A percentile compares a stretch with the other conserved stretches of the same genome.
Evolutionary conservation across 108 stramenopile genomes (phyloP).

Genomic region (Bacterosira constricta): DNA sequence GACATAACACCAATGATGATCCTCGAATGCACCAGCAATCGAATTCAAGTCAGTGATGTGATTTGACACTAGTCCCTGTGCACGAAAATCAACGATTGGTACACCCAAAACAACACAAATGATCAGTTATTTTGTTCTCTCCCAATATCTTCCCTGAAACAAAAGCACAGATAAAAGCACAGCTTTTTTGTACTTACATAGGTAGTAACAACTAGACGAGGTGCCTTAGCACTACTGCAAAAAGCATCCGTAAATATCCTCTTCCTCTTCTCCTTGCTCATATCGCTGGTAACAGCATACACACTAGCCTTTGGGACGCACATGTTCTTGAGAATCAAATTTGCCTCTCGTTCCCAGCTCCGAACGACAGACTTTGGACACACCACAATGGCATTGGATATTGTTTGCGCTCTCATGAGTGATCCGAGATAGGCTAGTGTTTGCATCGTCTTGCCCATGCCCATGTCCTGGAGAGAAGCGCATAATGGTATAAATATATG

Average conservation of each 20-base stretch:
- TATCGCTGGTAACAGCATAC: slow-evolving; percentile 60
- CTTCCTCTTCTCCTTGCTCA: slow-evolving; percentile 39
- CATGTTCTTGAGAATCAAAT: slow-evolving; percentile 44
- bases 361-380: slow-evolving; percentile 74
- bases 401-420: slow-evolving; percentile 68
- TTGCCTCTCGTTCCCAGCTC: slow-evolving; percentile 79
- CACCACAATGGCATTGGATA: slow-evolving; percentile 74
- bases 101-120: too few species aligned
- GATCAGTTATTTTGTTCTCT: too few species aligned
- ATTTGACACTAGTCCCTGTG: slow-evolving; percentile 59
- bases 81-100: too few species aligned
- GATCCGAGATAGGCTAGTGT: slow-evolving; percentile 66
- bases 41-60: slow-evolving; percentile 38
- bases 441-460: slow-evolving; percentile 77
- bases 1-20: slow-evolving; percentile 86
- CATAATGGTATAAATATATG: not conserved
- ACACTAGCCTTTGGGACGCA: slow-evolving; percentile 58
- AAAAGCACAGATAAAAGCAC: not conserved
- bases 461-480: slow-evolving; percentile 40
- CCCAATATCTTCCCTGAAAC: too few species aligned
- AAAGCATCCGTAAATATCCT: slow-evolving; percentile 58
- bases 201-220: slow-evolving; percentile 74
- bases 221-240: slow-evolving; percentile 48
- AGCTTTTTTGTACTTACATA: slow-evolving; percentile 34
- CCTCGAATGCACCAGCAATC: not conserved